Conservation (phyloP, 1,139 yeast genomes). For the Saccharomycopsis hybrid region DNA sequence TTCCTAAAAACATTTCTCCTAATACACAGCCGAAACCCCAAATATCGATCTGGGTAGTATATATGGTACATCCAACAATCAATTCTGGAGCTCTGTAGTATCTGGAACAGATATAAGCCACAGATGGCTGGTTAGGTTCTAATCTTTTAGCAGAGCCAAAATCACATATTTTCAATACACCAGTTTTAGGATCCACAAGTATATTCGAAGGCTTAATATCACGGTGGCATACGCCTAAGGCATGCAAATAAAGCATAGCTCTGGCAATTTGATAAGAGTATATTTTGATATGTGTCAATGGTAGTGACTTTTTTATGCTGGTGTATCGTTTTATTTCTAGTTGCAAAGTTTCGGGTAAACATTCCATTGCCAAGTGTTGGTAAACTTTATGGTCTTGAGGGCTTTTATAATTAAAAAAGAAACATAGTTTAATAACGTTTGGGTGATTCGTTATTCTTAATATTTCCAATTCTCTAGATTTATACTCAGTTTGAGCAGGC, state of each 20-base stretch:
- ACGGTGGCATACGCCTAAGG: slow-evolving; percentile 73
- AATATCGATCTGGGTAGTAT: slow-evolving; percentile 73
- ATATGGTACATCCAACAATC: slow-evolving; percentile 68
- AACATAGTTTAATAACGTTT: slow-evolving; percentile 62
- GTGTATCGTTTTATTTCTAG: slow-evolving; percentile 66
- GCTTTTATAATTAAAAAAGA: slow-evolving; percentile 58
- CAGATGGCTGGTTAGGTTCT: slow-evolving; percentile 68
- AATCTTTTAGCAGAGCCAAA: slow-evolving; percentile 77
- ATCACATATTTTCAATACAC: slow-evolving; percentile 68
- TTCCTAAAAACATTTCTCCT: slow-evolving; percentile 78
- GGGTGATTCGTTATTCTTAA: slow-evolving; percentile 72
- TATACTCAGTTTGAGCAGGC: slow-evolving; percentile 81
- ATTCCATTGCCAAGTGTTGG: slow-evolving; percentile 80
- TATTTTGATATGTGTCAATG: slow-evolving; percentile 67
- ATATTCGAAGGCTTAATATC: slow-evolving; percentile 80
- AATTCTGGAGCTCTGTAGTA: slow-evolving; percentile 81
- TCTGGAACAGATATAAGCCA: slow-evolving; percentile 72
- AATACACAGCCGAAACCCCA: slow-evolving; percentile 86
- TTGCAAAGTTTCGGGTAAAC: slow-evolving; percentile 74
- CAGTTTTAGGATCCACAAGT: slow-evolving; percentile 61
- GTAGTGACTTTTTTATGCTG: slow-evolving; percentile 50
- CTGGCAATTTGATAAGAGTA: slow-evolving; percentile 77
- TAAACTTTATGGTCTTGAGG: slow-evolving; percentile 56
- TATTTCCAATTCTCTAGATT: slow-evolving; percentile 71
- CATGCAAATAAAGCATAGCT: slow-evolving; percentile 76